Conservation (phyloP, 345 rosid species). For the Lepidium didymum region DNA sequence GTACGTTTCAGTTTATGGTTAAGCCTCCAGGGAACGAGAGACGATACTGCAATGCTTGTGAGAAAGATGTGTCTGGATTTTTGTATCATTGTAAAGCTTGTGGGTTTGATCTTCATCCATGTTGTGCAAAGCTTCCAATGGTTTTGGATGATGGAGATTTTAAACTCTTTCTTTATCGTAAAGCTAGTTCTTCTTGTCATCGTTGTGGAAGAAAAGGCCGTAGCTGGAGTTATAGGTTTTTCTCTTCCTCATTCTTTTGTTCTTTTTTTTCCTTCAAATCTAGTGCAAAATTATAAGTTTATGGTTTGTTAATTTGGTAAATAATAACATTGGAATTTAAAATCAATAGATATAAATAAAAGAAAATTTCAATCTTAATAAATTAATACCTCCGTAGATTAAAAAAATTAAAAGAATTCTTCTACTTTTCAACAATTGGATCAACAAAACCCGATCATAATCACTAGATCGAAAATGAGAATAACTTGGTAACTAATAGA, state of each 20-base stretch:
- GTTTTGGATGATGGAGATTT: slow-evolving; percentile 71
- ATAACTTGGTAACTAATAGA: too few relatives aligned
- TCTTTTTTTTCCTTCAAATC: not conserved
- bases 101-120: slow-evolving; percentile 90
- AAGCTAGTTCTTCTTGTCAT: slow-evolving; percentile 65
- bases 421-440: too few relatives aligned
- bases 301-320: not conserved
- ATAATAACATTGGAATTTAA: not conserved
- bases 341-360: too few relatives aligned
- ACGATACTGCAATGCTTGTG: slow-evolving; percentile 79
- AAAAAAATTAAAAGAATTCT: too few relatives aligned
- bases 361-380: too few relatives aligned
- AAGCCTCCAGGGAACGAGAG: slow-evolving; percentile 54
- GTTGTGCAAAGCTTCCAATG: slow-evolving; percentile 88
- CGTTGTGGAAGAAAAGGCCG: slow-evolving; percentile 81
- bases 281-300: too few relatives aligned
- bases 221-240: slow-evolving; percentile 79
- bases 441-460: too few relatives aligned
- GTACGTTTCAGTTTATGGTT: slow-evolving; percentile 65
- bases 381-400: too few relatives aligned
- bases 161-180: slow-evolving; percentile 59
- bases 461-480: too few relatives aligned
- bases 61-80: slow-evolving; percentile 63
- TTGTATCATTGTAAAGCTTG: slow-evolving; percentile 75
- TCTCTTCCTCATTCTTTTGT: not conserved